Evolutionary conservation across 257 asterid species (phyloP).

Genomic region (Solanum infundibuliforme): DNA sequence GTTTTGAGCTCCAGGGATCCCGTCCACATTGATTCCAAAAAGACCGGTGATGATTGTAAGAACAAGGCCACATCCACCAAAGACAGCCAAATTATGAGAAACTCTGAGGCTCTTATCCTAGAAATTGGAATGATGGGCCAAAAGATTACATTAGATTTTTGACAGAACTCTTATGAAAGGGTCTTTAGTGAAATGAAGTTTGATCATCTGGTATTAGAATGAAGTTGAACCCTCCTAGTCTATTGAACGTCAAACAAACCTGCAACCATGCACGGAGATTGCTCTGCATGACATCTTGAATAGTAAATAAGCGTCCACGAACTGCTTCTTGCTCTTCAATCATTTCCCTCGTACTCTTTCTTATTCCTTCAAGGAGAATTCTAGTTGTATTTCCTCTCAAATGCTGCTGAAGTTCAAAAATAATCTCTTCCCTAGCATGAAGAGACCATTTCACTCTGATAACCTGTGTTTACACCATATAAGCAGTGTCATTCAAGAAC

Average conservation of each 20-base stretch:
- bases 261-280: slow-evolving; percentile 89
- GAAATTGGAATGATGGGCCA: background rate
- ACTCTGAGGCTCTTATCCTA: slow-evolving; percentile 91
- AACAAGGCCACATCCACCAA: slow-evolving; percentile 91
- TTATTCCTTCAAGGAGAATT: slow-evolving; percentile 57
- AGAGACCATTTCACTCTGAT: slow-evolving; percentile 97
- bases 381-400: slow-evolving; percentile 58
- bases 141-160: background rate
- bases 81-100: slow-evolving; percentile 77
- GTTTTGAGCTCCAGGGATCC: slow-evolving; percentile 68
- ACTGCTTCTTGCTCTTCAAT: slow-evolving; percentile 98
- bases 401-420: slow-evolving; percentile 89
- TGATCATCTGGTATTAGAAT: background rate
- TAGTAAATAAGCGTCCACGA: slow-evolving; percentile 88
- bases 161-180: background rate
- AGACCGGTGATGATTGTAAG: slow-evolving; percentile 77
- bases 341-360: slow-evolving; percentile 87
- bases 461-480: slow-evolving; percentile 32
- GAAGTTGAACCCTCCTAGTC: background rate
- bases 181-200: background rate
- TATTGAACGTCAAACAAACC: slow-evolving; percentile 27
- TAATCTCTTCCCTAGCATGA: slow-evolving; percentile 95
- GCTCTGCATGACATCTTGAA: slow-evolving; percentile 99
- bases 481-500: background rate
- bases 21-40: slow-evolving; percentile 92